Evolutionary conservation across 495 filamentous ascomycete genomes (phyloP), one percentile per base, ranked within the genome.

Genomic region (Penicillium argentinense): DNA sequence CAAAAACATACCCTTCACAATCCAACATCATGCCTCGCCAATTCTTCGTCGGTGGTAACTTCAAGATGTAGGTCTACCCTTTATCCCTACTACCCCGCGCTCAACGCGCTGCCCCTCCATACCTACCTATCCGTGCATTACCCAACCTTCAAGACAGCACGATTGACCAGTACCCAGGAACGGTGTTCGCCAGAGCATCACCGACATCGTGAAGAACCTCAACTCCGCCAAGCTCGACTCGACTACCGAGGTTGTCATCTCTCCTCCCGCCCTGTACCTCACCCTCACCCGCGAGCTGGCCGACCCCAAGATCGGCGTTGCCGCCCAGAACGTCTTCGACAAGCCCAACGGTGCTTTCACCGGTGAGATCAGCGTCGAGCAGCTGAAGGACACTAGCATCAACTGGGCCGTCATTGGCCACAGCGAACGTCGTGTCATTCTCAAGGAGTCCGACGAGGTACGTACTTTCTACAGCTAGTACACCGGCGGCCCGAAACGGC

Each of bases 1-100:
- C 14, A 12, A 26, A 23, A 30, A 32, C 33, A 38, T 9, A 32
- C 13, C 32, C 30, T 32, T 25, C 21, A 37, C 32, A 46, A 52
- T 51, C 29, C 21, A 49, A 54, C 68, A 73, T 59, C 36, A 96
- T 95, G 91, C 77, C 83, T 75, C 92, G 93, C 78, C 87, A 90
- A 84, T 98, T 97, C 81, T 97, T 98, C 75, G 89, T 98, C 67
- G 93, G 93, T 68, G 93, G 93, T 65, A 98, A 97, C 83, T 97
- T 97, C 80, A 98, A 98, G 79, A 96, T 96, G 90, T 92, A 68
- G 42, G 79, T 73, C 3, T 12, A 9, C 19, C 36, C 37, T 19
- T 47, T 13, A 44, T 42, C 34, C 53, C 50, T 43, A 34, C 33
- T 53, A 34, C 42, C 47, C 44, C 47, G 47, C 39, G 40, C 52